Base-by-base conservation (phyloP, 441 rosid species). In the Aleurites moluccanus region DNA sequence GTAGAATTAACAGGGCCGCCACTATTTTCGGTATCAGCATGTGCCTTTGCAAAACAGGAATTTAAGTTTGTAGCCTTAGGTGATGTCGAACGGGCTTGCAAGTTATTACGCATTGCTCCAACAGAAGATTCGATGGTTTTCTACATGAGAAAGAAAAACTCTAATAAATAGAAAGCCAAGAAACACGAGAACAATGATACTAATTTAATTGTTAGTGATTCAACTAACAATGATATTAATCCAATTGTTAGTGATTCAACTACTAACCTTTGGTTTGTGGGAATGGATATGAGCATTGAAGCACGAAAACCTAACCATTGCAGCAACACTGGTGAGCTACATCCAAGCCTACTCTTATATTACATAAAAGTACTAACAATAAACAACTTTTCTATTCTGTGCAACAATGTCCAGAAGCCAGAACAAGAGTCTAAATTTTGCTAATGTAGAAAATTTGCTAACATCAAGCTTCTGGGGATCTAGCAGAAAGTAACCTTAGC, bases 251-350 rank as follows among this genome's bases (percentile, higher is more conserved):
- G 35, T 42, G 20, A 67, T 62, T 73, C 9, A 76, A 64, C 67
- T 64, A 35, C 86, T 75, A 64, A 93, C 99, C 91, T 90, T 93
- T 61, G 88, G 77, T 81, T 80, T 90, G 79, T 84, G 88, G 80
- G 82, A 78, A 57, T 72, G 67, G 66, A 73, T 76, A 73, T 86
- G 86, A 69, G 85, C 67, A 76, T 86, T 88, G 91, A 95, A 95
- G 95, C 98, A 93, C 20, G 91, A 86, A 87, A 95, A 93, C 78
- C 91, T 90, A 77, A 95, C 92, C 99, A 95, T 95, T 72, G 70
- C 77, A 73, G 50, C 64, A 77, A 78, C 38, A 70, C 59, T 62
- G 73, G 70, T 45, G 75, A 67, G 71, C 84, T 86, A 79, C 87
- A 83, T 75, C 77, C 63, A 72, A 67, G 56, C 59, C 69, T 71